Conservation (phyloP, 345 rosid genomes). For the Bruguiera parviflora region DNA sequence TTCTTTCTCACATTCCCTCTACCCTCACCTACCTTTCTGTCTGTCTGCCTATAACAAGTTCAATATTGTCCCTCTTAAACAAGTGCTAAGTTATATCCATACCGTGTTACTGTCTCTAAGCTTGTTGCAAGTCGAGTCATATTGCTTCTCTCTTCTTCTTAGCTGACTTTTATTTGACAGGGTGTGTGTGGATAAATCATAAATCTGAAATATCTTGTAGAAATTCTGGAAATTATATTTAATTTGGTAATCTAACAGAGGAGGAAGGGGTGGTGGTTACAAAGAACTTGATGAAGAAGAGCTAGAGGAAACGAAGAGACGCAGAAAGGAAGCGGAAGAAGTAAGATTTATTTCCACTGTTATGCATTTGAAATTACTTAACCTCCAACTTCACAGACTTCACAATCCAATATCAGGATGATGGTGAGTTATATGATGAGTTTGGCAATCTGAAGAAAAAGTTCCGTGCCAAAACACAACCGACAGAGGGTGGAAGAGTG, state of each 20-base stretch:
- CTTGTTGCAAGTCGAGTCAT: too few relatives aligned
- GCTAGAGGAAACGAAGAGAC: slow-evolving; percentile 88
- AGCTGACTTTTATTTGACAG: too few relatives aligned
- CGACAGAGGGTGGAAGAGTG: slow-evolving; percentile 57
- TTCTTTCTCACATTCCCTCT: too few relatives aligned
- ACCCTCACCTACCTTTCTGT: too few relatives aligned
- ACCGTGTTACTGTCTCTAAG: too few relatives aligned
- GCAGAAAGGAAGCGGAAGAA: slow-evolving; percentile 87
- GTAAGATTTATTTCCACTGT: slow-evolving; percentile 39
- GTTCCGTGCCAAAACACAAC: slow-evolving; percentile 80
- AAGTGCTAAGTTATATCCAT: too few relatives aligned
- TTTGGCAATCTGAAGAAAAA: slow-evolving; percentile 98
- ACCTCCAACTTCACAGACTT: slow-evolving; percentile 18
- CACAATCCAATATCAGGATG: slow-evolving; percentile 54
- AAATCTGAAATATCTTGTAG: too few relatives aligned
- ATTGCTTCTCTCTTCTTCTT: too few relatives aligned
- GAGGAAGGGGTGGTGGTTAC: slow-evolving; percentile 99
- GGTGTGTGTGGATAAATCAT: too few relatives aligned
- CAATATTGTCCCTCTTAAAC: too few relatives aligned
- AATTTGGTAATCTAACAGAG: slow-evolving; percentile 42
- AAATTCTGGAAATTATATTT: too few relatives aligned
- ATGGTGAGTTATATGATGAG: slow-evolving; percentile 97
- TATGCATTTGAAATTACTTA: slow-evolving; percentile 11
- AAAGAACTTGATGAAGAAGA: slow-evolving; percentile 99
- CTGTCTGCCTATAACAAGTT: too few relatives aligned